phyloP scores from a whole-genome alignment of 2,329 filamentous ascomycete species.

The Colletotrichum trifolii region DNA sequence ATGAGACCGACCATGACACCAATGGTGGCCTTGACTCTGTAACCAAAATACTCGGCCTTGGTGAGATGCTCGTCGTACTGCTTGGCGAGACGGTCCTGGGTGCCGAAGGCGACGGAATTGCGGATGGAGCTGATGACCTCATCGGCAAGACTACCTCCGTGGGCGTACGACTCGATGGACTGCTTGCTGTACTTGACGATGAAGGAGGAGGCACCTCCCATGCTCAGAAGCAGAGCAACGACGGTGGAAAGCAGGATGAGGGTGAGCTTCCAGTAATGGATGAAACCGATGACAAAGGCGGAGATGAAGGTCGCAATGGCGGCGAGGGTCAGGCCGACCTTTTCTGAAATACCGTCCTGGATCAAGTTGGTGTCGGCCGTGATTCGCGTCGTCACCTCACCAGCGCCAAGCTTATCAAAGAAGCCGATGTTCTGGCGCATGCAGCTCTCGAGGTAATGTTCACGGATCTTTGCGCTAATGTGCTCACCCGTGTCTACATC shows the following conservation, averaged over 20 bases:
- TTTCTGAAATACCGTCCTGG: slow-evolving; percentile 93
- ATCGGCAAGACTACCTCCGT: slow-evolving; percentile 88
- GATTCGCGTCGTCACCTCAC: slow-evolving; percentile 93
- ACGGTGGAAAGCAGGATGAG: slow-evolving; percentile 87
- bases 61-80: slow-evolving; percentile 84
- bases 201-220: slow-evolving; percentile 78
- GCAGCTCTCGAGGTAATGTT: slow-evolving; percentile 85
- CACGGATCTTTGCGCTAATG: slow-evolving; percentile 80
- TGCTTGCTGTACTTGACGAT: slow-evolving; percentile 85
- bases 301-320: slow-evolving; percentile 86
- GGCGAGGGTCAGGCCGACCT: slow-evolving; percentile 81
- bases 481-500: slow-evolving; percentile 76
- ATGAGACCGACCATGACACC: slow-evolving; percentile 85
- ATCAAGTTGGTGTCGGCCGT: slow-evolving; percentile 94
- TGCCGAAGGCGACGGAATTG: slow-evolving; percentile 92
- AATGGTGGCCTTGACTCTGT: slow-evolving; percentile 77
- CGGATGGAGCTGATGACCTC: slow-evolving; percentile 95
- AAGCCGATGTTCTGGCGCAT: slow-evolving; percentile 91
- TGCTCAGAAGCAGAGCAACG: slow-evolving; percentile 80
- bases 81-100: slow-evolving; percentile 88
- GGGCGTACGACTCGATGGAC: slow-evolving; percentile 81
- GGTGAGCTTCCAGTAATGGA: slow-evolving; percentile 93
- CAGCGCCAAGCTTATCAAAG: slow-evolving; percentile 92
- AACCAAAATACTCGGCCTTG: slow-evolving; percentile 80
- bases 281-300: slow-evolving; percentile 89